These are phyloP conservation scores for Calamus simplicifolius DNA, from an alignment of 176 grass and related monocot genomes.

Conservation along the genomic window DNA sequence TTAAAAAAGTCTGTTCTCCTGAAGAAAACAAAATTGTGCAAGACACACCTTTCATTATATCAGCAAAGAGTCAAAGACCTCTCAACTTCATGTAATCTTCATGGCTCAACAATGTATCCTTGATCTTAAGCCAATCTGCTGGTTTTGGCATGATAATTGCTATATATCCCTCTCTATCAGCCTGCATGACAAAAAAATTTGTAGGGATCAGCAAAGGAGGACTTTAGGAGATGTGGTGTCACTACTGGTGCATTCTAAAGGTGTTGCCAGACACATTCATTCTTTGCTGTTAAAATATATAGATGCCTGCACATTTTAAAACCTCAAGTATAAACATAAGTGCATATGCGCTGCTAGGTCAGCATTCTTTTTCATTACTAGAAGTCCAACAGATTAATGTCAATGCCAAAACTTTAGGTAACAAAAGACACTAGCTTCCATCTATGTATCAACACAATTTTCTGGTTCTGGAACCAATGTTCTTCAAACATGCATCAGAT, in stretches of 20 bases:
- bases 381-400: no score
- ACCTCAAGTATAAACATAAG: no score
- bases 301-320: no score
- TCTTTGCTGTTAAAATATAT: no score
- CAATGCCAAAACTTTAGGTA: no score
- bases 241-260: no score
- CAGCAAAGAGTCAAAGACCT: constrained; percentile 26
- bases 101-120: constrained; percentile 66
- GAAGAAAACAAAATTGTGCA: background rate
- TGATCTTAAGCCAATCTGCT: constrained; percentile 80
- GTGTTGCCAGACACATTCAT: background rate
- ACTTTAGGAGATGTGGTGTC: background rate
- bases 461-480: no score
- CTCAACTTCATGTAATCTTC: constrained; percentile 80
- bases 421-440: no score
- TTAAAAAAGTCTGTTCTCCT: background rate
- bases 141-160: constrained; percentile 82
- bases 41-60: background rate
- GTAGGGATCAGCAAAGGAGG: background rate
- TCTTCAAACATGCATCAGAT: no score
- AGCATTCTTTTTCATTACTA: no score
- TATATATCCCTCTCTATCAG: constrained; percentile 87
- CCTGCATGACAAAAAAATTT: constrained; percentile 27
- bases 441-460: no score
- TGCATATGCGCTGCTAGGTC: no score